Evolutionary conservation across 176 grass and related monocot species (phyloP).

Genomic region (Phoenix roebelenii): DNA sequence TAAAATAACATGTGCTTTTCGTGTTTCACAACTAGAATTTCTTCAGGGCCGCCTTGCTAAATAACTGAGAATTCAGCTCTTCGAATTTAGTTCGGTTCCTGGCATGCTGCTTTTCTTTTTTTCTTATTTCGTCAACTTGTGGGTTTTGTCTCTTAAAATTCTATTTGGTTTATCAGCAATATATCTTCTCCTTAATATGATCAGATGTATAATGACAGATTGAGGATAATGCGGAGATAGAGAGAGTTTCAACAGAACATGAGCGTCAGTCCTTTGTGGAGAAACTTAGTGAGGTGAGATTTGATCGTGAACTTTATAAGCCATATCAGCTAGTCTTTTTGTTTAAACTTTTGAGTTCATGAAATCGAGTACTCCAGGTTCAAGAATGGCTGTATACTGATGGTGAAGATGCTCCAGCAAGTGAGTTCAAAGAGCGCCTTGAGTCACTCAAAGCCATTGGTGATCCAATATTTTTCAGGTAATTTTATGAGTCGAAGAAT

Average conservation of each 20-base stretch:
- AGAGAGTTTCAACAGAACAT: constrained; percentile 81
- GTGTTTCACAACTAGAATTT: too few relatives aligned
- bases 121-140: too few relatives aligned
- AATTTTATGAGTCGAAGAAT: not conserved
- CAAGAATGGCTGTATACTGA: constrained; percentile 99
- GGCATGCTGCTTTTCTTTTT: too few relatives aligned
- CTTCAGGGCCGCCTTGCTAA: too few relatives aligned
- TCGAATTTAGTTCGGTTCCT: too few relatives aligned
- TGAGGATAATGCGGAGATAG: constrained; percentile 71
- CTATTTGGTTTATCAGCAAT: too few relatives aligned
- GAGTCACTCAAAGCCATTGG: constrained; percentile 83
- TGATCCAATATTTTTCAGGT: constrained; percentile 95
- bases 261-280: constrained; percentile 63
- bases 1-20: too few relatives aligned
- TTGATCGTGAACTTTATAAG: constrained; percentile 2
- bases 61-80: too few relatives aligned
- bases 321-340: constrained; percentile 7
- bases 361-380: constrained; percentile 38
- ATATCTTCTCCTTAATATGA: too few relatives aligned
- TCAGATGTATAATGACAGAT: constrained; percentile 30
- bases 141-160: too few relatives aligned
- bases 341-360: too few relatives aligned
- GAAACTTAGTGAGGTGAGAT: constrained; percentile 78
- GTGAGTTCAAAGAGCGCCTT: constrained; percentile 78
- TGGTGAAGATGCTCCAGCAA: constrained; percentile 87